A percentile compares a stretch with the other conserved stretches of the same genome.
Conservation (phyloP, 2,329 filamentous ascomycete genomes). For the Juglanconis juglandina region DNA sequence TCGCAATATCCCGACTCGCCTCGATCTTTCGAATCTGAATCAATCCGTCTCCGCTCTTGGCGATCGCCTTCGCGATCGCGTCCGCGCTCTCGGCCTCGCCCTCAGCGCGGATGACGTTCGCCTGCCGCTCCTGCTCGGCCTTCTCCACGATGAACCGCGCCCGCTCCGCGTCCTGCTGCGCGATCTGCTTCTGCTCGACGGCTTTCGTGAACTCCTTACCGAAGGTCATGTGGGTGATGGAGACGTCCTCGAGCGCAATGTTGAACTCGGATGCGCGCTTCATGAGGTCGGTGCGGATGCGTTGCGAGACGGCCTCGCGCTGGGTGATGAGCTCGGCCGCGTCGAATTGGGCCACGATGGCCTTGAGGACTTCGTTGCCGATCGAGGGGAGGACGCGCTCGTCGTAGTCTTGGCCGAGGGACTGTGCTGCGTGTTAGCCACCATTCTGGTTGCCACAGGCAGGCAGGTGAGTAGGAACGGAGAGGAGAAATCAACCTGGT, state of each 20-base stretch:
- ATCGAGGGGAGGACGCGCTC: conserved; percentile 97
- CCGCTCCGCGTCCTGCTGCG: conserved; percentile 96
- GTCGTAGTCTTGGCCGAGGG: conserved; percentile 96
- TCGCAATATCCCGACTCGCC: conserved; percentile 91
- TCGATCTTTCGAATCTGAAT: conserved; percentile 97
- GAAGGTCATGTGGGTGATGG: conserved; percentile 99
- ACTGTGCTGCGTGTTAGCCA: conserved; percentile 50
- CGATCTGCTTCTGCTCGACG: conserved; percentile 99
- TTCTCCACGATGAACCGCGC: conserved; percentile 98
- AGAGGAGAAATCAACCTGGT: conserved; percentile 66
- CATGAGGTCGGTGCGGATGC: conserved; percentile 87
- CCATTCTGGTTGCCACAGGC: neutral
- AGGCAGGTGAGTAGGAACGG: neutral
- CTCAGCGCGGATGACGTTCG: conserved; percentile 96
- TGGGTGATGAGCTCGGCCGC: conserved; percentile 98
- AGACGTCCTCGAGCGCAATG: conserved; percentile 97
- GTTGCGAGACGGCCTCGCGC: conserved; percentile 91
- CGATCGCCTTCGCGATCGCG: conserved; percentile 88
- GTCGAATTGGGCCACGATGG: conserved; percentile 98
- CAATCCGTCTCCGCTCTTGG: conserved; percentile 88
- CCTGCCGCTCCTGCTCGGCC: conserved; percentile 97
- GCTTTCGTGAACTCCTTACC: conserved; percentile 98
- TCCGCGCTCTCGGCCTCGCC: conserved; percentile 96
- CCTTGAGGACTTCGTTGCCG: conserved; percentile 98
- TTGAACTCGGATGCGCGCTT: conserved; percentile 96